Evolutionary conservation across 352 stramenopile species (phyloP), one percentile per base, ranked within the genome.

Genomic region (Phytopythium chamaehyphon): DNA sequence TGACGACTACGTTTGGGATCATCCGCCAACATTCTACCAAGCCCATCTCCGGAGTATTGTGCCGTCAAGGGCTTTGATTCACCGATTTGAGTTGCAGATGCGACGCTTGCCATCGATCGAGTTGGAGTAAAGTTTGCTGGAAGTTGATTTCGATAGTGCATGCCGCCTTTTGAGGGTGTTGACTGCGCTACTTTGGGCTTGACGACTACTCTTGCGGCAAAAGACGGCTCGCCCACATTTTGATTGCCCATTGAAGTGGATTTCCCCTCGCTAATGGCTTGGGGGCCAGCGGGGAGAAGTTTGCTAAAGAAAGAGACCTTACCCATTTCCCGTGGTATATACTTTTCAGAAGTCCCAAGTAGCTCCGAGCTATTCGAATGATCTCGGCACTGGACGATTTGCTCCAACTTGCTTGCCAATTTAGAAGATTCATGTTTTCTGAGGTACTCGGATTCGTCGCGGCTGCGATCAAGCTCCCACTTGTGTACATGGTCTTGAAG

Each of bases 101-200:
- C 53, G 6, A 14, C 11, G 37, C 10, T 42, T 6, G n/a, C 3
- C 38, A 24, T 8, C 47, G 24, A 22, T 46, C 44, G 28, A 46
- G 66, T 64, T 3, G 69, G 73, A 1, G 74, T 72, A 56, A 86
- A 90, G 44, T 88, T 88, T 3, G 73, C 23, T 11, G 80, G 80
- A 16, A 90, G 51, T 9, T 80, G 71, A 39, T 90, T 90, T 36
- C 80, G 75, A 47, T 84, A 90, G 39, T 88, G 80, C 80, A 90
- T 88, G 6, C 77, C 79, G 31, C 72, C 72, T 5, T 49, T 53
- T 44, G 49, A 45, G 8, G 22, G 52, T 8, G n/a, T 39, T 36
- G 24, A 23, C 3, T 49, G 47, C 10, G 57, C 28, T 19, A 72
- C 79, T 47, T 55, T 69, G 15, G 45, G 71, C 43, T 70, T 77